A percentile compares a stretch with the other conserved stretches of the same genome.
Conservation (phyloP, 495 filamentous ascomycete species). For the Aspergillus saccharolyticus region DNA sequence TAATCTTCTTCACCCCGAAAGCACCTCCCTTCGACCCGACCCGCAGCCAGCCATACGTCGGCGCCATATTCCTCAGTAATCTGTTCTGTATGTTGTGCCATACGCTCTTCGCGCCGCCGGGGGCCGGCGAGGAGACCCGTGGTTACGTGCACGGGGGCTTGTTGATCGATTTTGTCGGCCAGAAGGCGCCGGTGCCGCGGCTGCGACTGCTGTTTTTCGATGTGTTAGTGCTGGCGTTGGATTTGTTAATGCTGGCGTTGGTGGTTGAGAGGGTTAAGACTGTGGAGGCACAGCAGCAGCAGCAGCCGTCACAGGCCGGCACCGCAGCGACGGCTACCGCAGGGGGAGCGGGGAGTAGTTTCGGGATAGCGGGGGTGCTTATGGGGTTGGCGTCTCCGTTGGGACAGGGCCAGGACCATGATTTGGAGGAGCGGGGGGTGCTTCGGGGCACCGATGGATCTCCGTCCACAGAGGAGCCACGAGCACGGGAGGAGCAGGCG, state of each 20-base stretch:
- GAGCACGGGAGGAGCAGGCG: too few species aligned
- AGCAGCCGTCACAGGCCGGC: background rate
- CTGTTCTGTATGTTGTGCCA: conserved; percentile 70
- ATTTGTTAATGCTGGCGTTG: conserved; percentile 70
- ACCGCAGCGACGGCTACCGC: conserved; percentile 11
- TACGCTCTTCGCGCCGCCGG: conserved; percentile 53
- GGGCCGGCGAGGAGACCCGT: conserved; percentile 68
- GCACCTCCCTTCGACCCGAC: conserved; percentile 60
- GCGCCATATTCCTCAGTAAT: conserved; percentile 65
- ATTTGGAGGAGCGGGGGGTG: conserved; percentile 68
- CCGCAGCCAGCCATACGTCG: conserved; percentile 59
- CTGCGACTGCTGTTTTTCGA: conserved; percentile 62
- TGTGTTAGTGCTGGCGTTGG: conserved; percentile 56
- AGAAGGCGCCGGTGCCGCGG: conserved; percentile 66
- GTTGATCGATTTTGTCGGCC: conserved; percentile 83
- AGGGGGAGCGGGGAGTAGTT: background rate
- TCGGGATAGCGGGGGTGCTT: too few species aligned
- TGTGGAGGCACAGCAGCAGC: conserved; percentile 15
- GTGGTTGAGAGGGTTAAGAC: conserved; percentile 62
- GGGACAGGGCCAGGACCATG: conserved; percentile 65
- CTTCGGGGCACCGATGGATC: conserved; percentile 33
- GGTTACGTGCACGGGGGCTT: conserved; percentile 83
- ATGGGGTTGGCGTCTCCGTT: background rate
- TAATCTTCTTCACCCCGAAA: conserved; percentile 76
- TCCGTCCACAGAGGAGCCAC: too few species aligned